Base-by-base conservation (phyloP, 768 basidiomycete species). In the Hemileccinum impolitum region DNA sequence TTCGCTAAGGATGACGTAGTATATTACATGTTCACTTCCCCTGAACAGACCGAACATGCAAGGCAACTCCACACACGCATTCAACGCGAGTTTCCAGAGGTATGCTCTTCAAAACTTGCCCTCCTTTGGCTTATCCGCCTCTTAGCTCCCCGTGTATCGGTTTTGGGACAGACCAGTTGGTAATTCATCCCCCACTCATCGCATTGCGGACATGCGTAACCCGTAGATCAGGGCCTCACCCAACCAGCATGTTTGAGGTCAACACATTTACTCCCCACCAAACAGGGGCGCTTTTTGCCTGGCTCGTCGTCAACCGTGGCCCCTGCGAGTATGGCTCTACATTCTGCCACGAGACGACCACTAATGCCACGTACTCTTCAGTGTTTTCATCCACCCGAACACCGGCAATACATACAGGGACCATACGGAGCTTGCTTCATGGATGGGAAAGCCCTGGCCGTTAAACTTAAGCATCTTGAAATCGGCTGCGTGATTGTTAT, bases 341-440 rank as follows among this genome's bases (percentile, higher is more conserved):
- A 37, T 36, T n/a, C 15, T 37, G 15, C 35, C 37, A 10, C 39
- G 45, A 28, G 3, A 13, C 8, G 38, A 3, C 40, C 17, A 36
- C 54, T 40, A 28, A 30, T 7, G 5, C 28, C 7, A 8, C 28
- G 28, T 15, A 1, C 26, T 37, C 23, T 25, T 23, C 55, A 87
- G 85, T 14, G 82, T 88, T 21, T 70, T 87, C 7, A 68, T 88
- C 53, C 85, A 88, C 66, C 86, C 85, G 0, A 86, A 87, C 64
- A 87, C 86, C 5, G 70, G 72, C 19, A 67, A 87, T 52, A 18
- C 68, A 1, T 70, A 71, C 58, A 75, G 55, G 54, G 85, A 87
- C 56, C 86, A 87, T 47, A 79, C 81, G 0, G 81, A 85, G 55
- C 69, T 78, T 8, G 73, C 73, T 47, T 72, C 81, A 0, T 88